A percentile compares a stretch with the other conserved stretches of the same genome.
phyloP scores from a whole-genome alignment of 2,329 filamentous ascomycete species.

The Rhinocladiella mackenziei region DNA sequence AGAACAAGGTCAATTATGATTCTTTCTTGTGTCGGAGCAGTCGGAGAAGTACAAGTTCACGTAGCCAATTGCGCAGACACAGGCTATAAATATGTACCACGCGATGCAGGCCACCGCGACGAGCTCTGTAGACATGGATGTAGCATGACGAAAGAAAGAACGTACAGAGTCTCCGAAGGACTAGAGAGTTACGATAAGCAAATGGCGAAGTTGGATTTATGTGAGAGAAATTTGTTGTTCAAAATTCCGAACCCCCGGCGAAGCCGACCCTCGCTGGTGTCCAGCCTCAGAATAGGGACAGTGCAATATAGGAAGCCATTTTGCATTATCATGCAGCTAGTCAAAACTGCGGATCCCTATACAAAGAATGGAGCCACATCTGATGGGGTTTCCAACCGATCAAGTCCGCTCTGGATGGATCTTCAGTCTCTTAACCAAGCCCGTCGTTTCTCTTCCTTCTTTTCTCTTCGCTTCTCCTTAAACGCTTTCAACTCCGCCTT shows the following conservation, averaged over 20 bases:
- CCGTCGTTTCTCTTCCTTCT: slow-evolving; percentile 89
- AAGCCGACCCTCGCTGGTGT: too few species aligned
- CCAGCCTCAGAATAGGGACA: too few species aligned
- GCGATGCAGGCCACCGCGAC: slow-evolving; percentile 48
- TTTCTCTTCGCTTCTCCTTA: slow-evolving; percentile 81
- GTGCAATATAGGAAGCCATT: too few species aligned
- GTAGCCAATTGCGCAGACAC: slow-evolving; percentile 57
- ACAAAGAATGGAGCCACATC: too few species aligned
- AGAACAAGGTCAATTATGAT: slow-evolving; percentile 17
- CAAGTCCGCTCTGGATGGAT: too few species aligned
- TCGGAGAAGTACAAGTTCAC: slow-evolving; percentile 50
- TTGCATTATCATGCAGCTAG: too few species aligned
- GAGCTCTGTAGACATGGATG: slow-evolving; percentile 31
- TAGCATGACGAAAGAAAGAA: slow-evolving; percentile 19
- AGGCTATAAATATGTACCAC: slow-evolving; percentile 55
- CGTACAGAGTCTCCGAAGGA: not conserved
- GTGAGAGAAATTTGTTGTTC: too few species aligned
- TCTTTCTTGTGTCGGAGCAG: not conserved
- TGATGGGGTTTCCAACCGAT: too few species aligned
- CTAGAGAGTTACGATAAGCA: not conserved
- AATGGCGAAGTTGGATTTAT: too few species aligned
- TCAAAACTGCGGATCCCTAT: too few species aligned
- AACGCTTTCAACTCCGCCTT: slow-evolving; percentile 87
- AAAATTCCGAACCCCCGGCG: too few species aligned
- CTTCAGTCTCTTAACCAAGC: slow-evolving; percentile 82